Conservation (phyloP, 169 alveolate species). For the Perkinsus olseni region DNA sequence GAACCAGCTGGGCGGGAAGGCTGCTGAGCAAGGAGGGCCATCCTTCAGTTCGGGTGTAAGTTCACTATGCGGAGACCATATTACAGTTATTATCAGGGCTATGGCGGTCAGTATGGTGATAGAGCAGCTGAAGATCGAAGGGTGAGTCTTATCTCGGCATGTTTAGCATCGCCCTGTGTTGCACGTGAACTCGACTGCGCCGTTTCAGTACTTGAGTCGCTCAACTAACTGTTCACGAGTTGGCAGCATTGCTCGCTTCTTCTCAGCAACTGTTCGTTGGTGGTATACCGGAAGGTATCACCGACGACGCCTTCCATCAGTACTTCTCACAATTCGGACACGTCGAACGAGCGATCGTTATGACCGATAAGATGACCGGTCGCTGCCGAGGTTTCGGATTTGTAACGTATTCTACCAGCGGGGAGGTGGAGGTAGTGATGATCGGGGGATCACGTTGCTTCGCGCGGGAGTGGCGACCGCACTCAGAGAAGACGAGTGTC, state of each 20-base stretch:
- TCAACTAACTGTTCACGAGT: too few relatives aligned
- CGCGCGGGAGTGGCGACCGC: conserved; percentile 47
- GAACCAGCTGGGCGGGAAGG: background rate
- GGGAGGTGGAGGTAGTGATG: conserved; percentile 23
- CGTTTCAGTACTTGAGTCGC: too few relatives aligned
- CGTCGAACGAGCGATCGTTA: conserved; percentile 56
- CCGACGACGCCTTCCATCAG: background rate
- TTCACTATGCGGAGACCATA: background rate
- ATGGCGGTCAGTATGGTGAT: background rate
- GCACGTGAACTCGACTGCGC: too few relatives aligned
- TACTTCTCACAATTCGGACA: conserved; percentile 43
- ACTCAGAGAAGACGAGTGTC: too few relatives aligned
- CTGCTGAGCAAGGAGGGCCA: background rate
- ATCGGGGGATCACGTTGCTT: conserved; percentile 23
- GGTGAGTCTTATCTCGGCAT: too few relatives aligned
- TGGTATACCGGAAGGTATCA: background rate
- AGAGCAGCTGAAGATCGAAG: background rate
- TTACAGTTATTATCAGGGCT: background rate
- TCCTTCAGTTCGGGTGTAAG: background rate
- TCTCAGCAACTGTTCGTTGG: background rate
- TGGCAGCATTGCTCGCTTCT: background rate
- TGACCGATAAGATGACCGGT: conserved; percentile 54
- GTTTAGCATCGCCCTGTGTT: background rate
- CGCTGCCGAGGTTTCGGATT: conserved; percentile 70
- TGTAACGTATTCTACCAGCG: conserved; percentile 43